These are phyloP conservation scores for Exserohilum turcica DNA, from an alignment of 2,329 filamentous ascomycete species.

Conservation along the genomic window DNA sequence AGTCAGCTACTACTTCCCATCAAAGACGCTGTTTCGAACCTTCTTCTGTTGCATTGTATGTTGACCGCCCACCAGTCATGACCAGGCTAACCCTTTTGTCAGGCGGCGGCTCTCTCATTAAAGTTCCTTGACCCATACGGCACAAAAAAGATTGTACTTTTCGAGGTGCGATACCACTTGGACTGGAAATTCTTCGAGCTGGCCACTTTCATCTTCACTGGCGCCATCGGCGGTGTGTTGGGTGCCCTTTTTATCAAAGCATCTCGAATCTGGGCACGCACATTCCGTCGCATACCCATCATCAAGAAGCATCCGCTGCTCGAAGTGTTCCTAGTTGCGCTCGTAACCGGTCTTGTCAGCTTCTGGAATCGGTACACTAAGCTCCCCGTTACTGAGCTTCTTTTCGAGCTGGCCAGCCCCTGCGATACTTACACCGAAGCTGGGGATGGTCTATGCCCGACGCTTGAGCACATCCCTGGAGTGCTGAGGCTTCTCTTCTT, in stretches of 20 bases:
- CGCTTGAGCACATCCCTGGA: constrained; percentile 74
- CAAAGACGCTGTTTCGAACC: constrained; percentile 94
- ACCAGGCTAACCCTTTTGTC: constrained; percentile 12
- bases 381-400: constrained; percentile 84
- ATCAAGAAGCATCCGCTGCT: constrained; percentile 85
- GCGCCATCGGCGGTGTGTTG: constrained; percentile 79
- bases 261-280: constrained; percentile 84
- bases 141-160: constrained; percentile 94
- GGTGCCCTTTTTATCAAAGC: constrained; percentile 98
- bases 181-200: constrained; percentile 97
- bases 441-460: constrained; percentile 80
- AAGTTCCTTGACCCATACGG: constrained; percentile 97
- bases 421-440: constrained; percentile 73
- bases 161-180: constrained; percentile 85
- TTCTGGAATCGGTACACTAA: constrained; percentile 95
- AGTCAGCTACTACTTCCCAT: constrained; percentile 95
- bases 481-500: constrained; percentile 73
- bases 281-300: constrained; percentile 77
- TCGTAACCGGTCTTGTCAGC: constrained; percentile 80
- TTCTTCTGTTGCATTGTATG: constrained; percentile 95
- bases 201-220: constrained; percentile 80
- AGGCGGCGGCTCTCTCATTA: constrained; percentile 78
- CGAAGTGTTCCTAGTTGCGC: constrained; percentile 85
- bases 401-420: constrained; percentile 88
- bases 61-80: neutral